Evolutionary conservation across 2,329 filamentous ascomycete genomes (phyloP).

Genomic region (Myriosclerotinia scirpicola): DNA sequence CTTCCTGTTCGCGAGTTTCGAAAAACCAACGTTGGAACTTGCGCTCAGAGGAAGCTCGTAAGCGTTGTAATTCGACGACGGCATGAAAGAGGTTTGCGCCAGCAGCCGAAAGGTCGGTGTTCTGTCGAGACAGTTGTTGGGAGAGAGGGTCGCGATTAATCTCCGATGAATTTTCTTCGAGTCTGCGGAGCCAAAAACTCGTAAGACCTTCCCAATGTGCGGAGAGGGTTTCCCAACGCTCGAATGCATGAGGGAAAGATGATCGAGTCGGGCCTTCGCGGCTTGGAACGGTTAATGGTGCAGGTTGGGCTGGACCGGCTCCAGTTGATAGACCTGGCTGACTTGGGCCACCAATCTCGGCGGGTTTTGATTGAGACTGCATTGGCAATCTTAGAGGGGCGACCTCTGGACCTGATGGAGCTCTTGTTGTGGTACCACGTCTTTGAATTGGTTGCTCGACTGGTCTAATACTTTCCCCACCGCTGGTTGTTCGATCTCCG

Average conservation of each 20-base stretch:
- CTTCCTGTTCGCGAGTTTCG: conserved; percentile 85
- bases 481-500: conserved; percentile 30
- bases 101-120: conserved; percentile 94
- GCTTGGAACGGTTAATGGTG: conserved; percentile 14
- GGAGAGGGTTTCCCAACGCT: conserved; percentile 94
- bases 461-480: conserved; percentile 23
- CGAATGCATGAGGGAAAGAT: conserved; percentile 93
- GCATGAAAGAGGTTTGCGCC: conserved; percentile 97
- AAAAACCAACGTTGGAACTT: conserved; percentile 99
- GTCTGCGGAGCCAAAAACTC: conserved; percentile 91
- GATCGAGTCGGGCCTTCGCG: conserved; percentile 50
- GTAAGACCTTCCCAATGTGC: conserved; percentile 98
- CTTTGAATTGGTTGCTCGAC: conserved; percentile 35
- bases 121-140: conserved; percentile 86
- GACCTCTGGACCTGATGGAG: conserved; percentile 35
- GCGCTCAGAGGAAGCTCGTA: conserved; percentile 91
- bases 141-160: conserved; percentile 79
- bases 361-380: conserved; percentile 31
- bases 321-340: conserved; percentile 14
- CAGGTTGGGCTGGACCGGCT: conserved; percentile 23
- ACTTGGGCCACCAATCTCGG: conserved; percentile 26
- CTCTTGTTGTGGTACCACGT: conserved; percentile 34
- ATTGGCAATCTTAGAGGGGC: conserved; percentile 38
- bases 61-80: conserved; percentile 89
- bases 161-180: conserved; percentile 88